phyloP scores from a whole-genome alignment of 345 rosid genomes.

The Stellera chamaejasme region DNA sequence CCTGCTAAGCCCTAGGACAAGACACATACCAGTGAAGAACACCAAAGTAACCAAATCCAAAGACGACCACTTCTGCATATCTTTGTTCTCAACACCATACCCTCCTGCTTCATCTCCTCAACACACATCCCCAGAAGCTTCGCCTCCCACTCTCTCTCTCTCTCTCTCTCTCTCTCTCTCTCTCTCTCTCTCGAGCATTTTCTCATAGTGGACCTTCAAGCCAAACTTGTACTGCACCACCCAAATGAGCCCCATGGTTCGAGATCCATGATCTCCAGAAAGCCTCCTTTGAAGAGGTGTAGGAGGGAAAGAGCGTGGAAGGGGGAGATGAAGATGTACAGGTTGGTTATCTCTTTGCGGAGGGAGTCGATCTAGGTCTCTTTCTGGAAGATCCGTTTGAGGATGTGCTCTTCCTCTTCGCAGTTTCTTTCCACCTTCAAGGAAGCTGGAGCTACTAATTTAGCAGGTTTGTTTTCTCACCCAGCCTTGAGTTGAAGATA shows the following conservation, averaged over 20 bases:
- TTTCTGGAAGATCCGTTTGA: constrained; percentile 60
- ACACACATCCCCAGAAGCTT: constrained; percentile 70
- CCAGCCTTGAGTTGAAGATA: too few species aligned
- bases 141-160: too few species aligned
- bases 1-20: constrained; percentile 71
- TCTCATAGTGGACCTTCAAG: constrained; percentile 64
- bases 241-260: constrained; percentile 71
- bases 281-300: constrained; percentile 52
- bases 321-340: constrained; percentile 79
- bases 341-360: constrained; percentile 65
- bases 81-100: constrained; percentile 62
- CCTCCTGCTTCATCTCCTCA: constrained; percentile 90
- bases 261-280: constrained; percentile 83
- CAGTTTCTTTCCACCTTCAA: constrained; percentile 65
- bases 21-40: constrained; percentile 64
- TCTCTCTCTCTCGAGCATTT: constrained; percentile 73
- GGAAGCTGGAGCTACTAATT: constrained; percentile 49
- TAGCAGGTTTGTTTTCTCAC: constrained; percentile 27
- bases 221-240: constrained; percentile 78
- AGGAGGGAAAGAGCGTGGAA: constrained; percentile 71
- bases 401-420: constrained; percentile 84
- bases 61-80: constrained; percentile 73
- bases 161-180: too few species aligned
- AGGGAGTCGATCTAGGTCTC: constrained; percentile 77
- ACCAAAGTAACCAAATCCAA: constrained; percentile 72